A percentile compares a stretch with the other conserved stretches of the same genome.
phyloP scores from a whole-genome alignment of 1,139 yeast genomes.

The Candida sp. region DNA sequence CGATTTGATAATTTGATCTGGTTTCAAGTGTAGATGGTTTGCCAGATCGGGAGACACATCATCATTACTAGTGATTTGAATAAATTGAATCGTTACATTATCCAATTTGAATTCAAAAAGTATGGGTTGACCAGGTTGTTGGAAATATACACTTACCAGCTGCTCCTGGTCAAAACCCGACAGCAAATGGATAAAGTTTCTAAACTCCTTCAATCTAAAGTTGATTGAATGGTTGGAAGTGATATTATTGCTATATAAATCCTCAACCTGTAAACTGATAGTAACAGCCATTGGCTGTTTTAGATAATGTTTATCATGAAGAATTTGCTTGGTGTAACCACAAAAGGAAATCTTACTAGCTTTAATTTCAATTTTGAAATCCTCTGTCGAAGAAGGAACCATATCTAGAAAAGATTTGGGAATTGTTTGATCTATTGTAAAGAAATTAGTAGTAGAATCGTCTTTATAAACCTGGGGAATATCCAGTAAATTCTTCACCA shows the following conservation, averaged over 20 bases:
- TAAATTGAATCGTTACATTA: constrained; percentile 31
- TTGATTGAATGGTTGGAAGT: constrained; percentile 14
- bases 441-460: constrained; percentile 20
- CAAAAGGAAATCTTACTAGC: constrained; percentile 41
- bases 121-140: constrained; percentile 52
- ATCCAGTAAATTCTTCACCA: constrained; percentile 27
- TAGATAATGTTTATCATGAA: constrained; percentile 49
- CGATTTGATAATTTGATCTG: neutral
- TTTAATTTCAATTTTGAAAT: constrained; percentile 48
- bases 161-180: constrained; percentile 24
- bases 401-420: constrained; percentile 51
- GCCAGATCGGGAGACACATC: constrained; percentile 5
- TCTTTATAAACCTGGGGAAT: constrained; percentile 38
- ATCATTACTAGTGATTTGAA: constrained; percentile 43
- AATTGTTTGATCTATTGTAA: constrained; percentile 41
- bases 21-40: constrained; percentile 3
- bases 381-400: constrained; percentile 50
- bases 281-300: constrained; percentile 58
- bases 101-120: constrained; percentile 37
- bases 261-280: constrained; percentile 47
- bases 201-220: constrained; percentile 51
- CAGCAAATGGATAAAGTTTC: constrained; percentile 43
- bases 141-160: constrained; percentile 43
- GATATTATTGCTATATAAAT: constrained; percentile 27
- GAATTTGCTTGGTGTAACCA: constrained; percentile 51